Percentiles rank a stretch among this genome's conserved stretches.
Conservation (phyloP, 2,329 filamentous ascomycete species). For the Aspergillus luchuensis region DNA sequence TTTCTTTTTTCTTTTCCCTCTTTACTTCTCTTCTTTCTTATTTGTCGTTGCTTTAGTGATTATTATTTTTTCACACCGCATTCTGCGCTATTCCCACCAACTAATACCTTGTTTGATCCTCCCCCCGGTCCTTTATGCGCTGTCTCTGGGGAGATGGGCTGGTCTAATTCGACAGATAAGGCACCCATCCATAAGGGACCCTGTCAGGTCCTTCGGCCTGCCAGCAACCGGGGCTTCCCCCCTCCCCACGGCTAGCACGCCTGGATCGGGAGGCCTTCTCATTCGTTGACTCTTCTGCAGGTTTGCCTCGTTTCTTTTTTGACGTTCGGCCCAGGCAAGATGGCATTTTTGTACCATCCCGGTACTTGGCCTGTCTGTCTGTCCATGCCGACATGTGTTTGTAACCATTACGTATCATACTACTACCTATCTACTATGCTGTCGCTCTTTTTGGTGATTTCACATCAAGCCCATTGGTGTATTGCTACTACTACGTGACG, state of each 20-base stretch:
- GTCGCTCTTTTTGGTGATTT: neutral
- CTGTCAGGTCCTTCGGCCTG: neutral
- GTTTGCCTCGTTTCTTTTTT: constrained; percentile 1
- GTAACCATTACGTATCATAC: neutral
- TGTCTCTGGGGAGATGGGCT: neutral
- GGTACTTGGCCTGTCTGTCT: neutral
- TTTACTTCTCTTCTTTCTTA: neutral
- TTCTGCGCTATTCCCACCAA: neutral
- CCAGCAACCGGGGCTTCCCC: neutral
- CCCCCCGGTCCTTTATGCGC: neutral
- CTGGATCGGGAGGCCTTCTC: neutral
- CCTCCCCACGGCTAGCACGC: neutral
- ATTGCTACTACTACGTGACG: neutral
- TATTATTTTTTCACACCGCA: neutral
- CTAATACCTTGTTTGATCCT: neutral
- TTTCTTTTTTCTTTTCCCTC: neutral
- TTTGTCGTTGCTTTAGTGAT: neutral
- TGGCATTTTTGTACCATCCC: neutral
- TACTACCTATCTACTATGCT: neutral
- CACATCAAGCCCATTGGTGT: neutral
- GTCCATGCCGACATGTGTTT: neutral
- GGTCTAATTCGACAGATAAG: constrained; percentile 6
- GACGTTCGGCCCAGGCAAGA: neutral
- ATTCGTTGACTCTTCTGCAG: neutral
- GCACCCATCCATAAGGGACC: neutral